Conservation (phyloP, 75 land plant species). For the Pinus albicaulis region DNA sequence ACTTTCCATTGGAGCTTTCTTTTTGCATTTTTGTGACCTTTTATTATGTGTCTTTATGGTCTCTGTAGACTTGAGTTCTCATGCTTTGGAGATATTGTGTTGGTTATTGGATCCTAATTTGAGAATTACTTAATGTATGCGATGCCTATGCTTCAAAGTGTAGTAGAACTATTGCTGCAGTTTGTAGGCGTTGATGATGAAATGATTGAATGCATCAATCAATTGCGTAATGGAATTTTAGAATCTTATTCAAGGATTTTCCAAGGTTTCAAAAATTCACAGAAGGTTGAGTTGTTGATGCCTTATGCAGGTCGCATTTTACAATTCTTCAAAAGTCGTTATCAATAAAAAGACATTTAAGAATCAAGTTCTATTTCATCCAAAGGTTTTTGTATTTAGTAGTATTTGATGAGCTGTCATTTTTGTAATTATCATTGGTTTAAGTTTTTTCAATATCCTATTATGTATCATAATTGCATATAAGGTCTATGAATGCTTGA, state of each 20-base stretch:
- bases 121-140: too few relatives aligned
- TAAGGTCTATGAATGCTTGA: slow-evolving; percentile 69
- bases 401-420: too few relatives aligned
- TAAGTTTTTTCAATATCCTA: slow-evolving; percentile 78
- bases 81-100: too few relatives aligned
- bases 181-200: slow-evolving; percentile 50
- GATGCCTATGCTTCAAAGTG: too few relatives aligned
- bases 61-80: too few relatives aligned
- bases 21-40: too few relatives aligned
- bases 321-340: slow-evolving; percentile 71
- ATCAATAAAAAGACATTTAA: slow-evolving; percentile 24
- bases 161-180: too few relatives aligned
- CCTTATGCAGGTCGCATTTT: slow-evolving; percentile 63
- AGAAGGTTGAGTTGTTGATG: slow-evolving; percentile 55
- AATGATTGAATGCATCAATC: slow-evolving; percentile 67
- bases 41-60: too few relatives aligned
- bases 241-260: slow-evolving; percentile 58
- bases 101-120: too few relatives aligned
- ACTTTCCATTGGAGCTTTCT: too few relatives aligned
- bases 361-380: slow-evolving; percentile 45
- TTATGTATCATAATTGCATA: slow-evolving; percentile 66
- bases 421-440: slow-evolving; percentile 33
- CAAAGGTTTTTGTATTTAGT: too few relatives aligned
- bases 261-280: slow-evolving; percentile 76
- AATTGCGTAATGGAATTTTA: too few relatives aligned